These are phyloP conservation scores for Colletotrichum cordylinicola DNA, from an alignment of 2,329 filamentous ascomycete genomes.

Conservation along the genomic window DNA sequence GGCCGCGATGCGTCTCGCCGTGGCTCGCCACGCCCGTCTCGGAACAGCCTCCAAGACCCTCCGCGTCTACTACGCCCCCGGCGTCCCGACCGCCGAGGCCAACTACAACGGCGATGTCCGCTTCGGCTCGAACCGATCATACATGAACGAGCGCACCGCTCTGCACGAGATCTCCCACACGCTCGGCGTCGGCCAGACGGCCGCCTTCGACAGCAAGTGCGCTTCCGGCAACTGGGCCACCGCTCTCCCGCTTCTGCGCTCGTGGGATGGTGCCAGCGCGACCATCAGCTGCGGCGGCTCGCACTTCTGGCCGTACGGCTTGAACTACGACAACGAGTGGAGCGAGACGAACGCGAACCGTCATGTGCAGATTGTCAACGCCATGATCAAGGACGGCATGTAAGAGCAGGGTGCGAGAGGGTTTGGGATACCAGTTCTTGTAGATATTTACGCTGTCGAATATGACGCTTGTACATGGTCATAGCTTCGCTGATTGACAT, in stretches of 20 bases:
- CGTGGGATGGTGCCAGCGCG: constrained; percentile 43
- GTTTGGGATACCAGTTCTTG: background rate
- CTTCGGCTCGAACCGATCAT: constrained; percentile 49
- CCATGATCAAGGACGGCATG: constrained; percentile 50
- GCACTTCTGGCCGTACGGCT: constrained; percentile 47
- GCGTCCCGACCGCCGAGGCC: constrained; percentile 52
- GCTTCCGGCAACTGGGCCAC: constrained; percentile 45
- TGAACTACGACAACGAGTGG: constrained; percentile 50
- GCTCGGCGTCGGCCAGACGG: constrained; percentile 51
- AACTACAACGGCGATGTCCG: constrained; percentile 52
- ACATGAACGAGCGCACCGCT: constrained; percentile 55
- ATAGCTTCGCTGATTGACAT: background rate
- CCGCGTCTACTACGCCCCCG: constrained; percentile 46
- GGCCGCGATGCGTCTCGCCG: constrained; percentile 44
- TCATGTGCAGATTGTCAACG: constrained; percentile 47
- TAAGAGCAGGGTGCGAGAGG: background rate
- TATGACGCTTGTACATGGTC: background rate
- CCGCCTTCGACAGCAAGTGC: constrained; percentile 43
- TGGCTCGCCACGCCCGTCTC: constrained; percentile 42
- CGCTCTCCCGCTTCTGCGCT: constrained; percentile 41
- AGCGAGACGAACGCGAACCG: constrained; percentile 49
- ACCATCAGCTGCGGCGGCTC: constrained; percentile 44
- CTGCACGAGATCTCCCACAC: constrained; percentile 55
- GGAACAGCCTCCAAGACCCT: constrained; percentile 42
- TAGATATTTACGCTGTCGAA: background rate